Evolutionary conservation across 129 eudicot genomes (phyloP), one percentile per base, ranked within the genome.

Genomic region (Centaurea solstitialis): DNA sequence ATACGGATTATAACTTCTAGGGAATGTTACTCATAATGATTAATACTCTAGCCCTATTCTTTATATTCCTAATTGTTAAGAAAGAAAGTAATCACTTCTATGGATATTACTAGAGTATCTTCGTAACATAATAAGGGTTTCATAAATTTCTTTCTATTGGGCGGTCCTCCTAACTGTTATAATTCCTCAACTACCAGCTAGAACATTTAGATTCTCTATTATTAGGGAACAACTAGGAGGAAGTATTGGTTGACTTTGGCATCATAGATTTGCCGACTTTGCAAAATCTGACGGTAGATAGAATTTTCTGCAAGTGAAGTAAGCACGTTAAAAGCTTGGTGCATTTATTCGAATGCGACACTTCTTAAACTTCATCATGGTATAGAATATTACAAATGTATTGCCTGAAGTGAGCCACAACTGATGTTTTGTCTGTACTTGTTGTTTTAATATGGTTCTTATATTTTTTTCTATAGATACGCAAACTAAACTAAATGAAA

Each of bases 151-250:
- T 57, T 57, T 57, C n/a, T n/a, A 57, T 17, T 57, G 22, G 64
- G 22, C n/a, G 65, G 65, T 57, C 65, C 21, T 57, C 22, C 65
- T 57, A 57, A 57, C 65, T 4, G 22, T 57, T 57, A 57, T 5
- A 57, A 57, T 17, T 57, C 21, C 21, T 53, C 62, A 53, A 53
- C 21, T 15, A 57, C 65, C 65, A 57, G 65, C 22, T 57, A 57
- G 62, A 57, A 57, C 65, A 57, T 57, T 57, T 57, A 57, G 65
- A 57, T 57, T n/a, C 65, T 57, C 65, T 57, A 57, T 57, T 57
- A 57, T 57, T 57, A 57, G 65, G 22, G 65, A 57, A 57, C 22
- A 21, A 57, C 65, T 33, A 57, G 18, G 65, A 57, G 9, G 9
- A 5, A n/a, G 23, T 17, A 57, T 57, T 57, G 22, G 22, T n/a